Base-by-base conservation (phyloP, 352 stramenopile genomes). In the Pythium rishiriense region DNA sequence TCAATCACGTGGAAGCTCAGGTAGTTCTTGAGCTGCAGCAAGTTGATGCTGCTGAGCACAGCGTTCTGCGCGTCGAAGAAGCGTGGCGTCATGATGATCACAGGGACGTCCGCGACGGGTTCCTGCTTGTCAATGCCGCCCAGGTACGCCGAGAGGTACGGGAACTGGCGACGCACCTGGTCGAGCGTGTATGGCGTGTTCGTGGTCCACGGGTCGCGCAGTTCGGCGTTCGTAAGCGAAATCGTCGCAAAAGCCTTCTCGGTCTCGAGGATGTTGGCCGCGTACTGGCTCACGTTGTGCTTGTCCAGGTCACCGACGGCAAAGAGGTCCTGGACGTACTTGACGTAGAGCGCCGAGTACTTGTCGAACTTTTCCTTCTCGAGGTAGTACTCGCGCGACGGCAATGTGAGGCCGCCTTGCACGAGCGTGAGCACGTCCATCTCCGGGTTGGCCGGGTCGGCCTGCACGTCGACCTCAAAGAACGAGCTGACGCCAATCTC, bases 171-270 rank as follows among this genome's bases (percentile, higher is more conserved):
- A 5, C 61, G 66, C 45, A 96, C 76, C 6, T 93, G 68, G 1
- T 75, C 56, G 47, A 97, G 85, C 8, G 75, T 75, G 65, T 89
- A 96, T 62, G 90, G 93, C 42, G 89, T 96, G 66, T 85, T 97
- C 6, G 90, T 97, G 3, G 75, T 78, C 64, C 89, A 83, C 15
- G 87, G 91, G 78, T 98, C 75, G 3, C 90, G 72, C 56, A 93
- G 75, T 45, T 94, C 88, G 4, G 89, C 93, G 58, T 89, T 92
- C 7, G 90, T 82, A 61, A 98, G 82, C 24, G 93, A 91, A 33
- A 91, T 82, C 22, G 88, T 75, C 25, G 93, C 91, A 26, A 98
- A 74, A 11, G 64, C 50, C 17, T 77, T 84, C 76, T 98, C 91
- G 9, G 93, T 83, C 12, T 83, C 54, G 1, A 81, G 55, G n/a